These are phyloP conservation scores for Plectosphaerella plurivora DNA, from an alignment of 2,329 filamentous ascomycete genomes.

Conservation along the genomic window DNA sequence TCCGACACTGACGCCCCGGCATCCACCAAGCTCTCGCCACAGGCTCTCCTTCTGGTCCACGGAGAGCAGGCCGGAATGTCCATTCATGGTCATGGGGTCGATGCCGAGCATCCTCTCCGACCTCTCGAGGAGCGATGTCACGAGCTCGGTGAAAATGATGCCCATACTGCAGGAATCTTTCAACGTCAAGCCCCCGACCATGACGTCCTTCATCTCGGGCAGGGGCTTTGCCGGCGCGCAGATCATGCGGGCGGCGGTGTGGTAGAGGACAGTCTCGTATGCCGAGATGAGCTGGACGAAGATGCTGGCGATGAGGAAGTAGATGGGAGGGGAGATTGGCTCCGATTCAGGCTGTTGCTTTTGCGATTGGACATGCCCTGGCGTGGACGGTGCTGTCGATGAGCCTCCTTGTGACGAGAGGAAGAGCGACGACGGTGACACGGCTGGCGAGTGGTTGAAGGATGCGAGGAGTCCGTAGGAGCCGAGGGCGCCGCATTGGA, in stretches of 20 bases:
- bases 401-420: neutral
- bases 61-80: neutral
- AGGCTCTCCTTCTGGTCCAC: neutral
- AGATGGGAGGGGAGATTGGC: neutral
- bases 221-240: neutral
- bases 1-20: neutral
- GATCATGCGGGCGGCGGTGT: neutral
- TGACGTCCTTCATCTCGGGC: neutral
- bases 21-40: neutral
- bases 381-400: neutral
- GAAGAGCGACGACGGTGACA: neutral
- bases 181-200: neutral
- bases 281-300: constrained; percentile 2
- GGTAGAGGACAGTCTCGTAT: constrained; percentile 13
- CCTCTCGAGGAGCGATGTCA: neutral
- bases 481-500: neutral
- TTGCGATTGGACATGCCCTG: neutral
- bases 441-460: neutral
- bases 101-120: neutral
- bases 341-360: neutral
- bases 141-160: neutral
- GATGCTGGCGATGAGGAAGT: constrained; percentile 1
- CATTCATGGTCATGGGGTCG: neutral
- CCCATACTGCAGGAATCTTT: neutral
- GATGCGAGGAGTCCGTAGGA: neutral